Evolutionary conservation across 805 yeast species (phyloP).

Genomic region (Spathaspora hagerdaliae): DNA sequence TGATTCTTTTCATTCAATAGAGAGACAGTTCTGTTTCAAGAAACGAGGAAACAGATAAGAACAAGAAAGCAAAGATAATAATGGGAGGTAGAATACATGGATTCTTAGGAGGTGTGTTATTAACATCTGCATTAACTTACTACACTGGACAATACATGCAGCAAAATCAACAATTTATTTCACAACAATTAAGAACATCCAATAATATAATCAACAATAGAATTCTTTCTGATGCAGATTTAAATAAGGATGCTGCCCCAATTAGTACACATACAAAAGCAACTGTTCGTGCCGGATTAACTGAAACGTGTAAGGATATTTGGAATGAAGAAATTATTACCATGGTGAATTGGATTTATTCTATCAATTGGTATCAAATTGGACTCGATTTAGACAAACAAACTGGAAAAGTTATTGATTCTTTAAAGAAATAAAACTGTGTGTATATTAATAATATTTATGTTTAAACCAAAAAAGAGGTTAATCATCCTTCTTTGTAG

Average conservation of each 20-base stretch:
- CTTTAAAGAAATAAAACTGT: slow-evolving; percentile 7
- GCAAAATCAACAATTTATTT: slow-evolving; percentile 42
- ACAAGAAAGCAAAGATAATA: neutral
- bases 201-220: slow-evolving; percentile 49
- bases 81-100: slow-evolving; percentile 45
- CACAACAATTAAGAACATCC: slow-evolving; percentile 45
- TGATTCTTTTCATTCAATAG: no score
- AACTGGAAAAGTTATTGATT: slow-evolving; percentile 20
- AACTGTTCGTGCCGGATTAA: slow-evolving; percentile 34
- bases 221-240: slow-evolving; percentile 46
- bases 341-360: slow-evolving; percentile 61
- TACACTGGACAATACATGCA: slow-evolving; percentile 56
- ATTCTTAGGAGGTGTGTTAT: slow-evolving; percentile 49
- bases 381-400: slow-evolving; percentile 33
- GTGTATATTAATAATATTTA: neutral
- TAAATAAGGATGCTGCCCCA: slow-evolving; percentile 41
- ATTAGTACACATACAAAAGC: slow-evolving; percentile 23
- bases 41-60: no score
- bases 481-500: slow-evolving; percentile 1
- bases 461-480: neutral
- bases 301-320: slow-evolving; percentile 67
- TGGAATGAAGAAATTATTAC: slow-evolving; percentile 74
- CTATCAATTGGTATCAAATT: slow-evolving; percentile 45
- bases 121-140: slow-evolving; percentile 60
- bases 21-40: no score